Base-by-base conservation (phyloP, 257 asterid species). In the Striga asiatica region DNA sequence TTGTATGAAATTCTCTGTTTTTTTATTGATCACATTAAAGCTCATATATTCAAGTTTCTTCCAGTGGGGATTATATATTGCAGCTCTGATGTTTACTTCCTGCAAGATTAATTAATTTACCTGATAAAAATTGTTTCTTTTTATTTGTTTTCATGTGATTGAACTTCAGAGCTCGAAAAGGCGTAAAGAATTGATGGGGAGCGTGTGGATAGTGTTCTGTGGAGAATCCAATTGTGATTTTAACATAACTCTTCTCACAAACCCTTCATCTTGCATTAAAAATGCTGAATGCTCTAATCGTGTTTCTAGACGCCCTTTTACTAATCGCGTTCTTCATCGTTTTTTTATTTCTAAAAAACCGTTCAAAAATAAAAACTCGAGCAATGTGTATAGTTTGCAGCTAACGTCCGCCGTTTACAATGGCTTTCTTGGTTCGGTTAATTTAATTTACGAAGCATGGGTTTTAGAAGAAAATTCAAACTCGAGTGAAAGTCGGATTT, bases 211-310 rank as follows among this genome's bases (percentile, higher is more conserved):
- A 22, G 47, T 61, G 60, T 78, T 82, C 39, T 89, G 96, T 18
- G 91, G 87, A 19, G 61, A 66, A 23, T 46, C 75, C 25, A 63
- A 55, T 48, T 76, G 76, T 57, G 60, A 63, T 1, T 61, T 57
- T 42, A 69, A 73, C 72, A 69, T 77, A 62, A 58, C 55, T 60
- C 62, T 54, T 11, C 11, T 62, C 28, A 50, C 67, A 4, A 53
- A 18, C 11, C 80, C 88, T 39, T 83, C 88, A 32, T 85, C 93
- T 2, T 89, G 96, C 58, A 29, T 50, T 64, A 75, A 67, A 64
- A 81, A 81, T n/a, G n/a, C n/a, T n/a, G n/a, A n/a, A n/a, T 58
- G 55, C 63, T 37, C 52, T 89, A 39, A 35, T 51, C 3, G 37
- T 83, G 14, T 67, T 51, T 56, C 78, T 62, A 34, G 96, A 86